A percentile compares a stretch with the other conserved stretches of the same genome.
Conservation (phyloP, 1,284 basidiomycete species). For the Cutaneotrichosporon curvatum region DNA sequence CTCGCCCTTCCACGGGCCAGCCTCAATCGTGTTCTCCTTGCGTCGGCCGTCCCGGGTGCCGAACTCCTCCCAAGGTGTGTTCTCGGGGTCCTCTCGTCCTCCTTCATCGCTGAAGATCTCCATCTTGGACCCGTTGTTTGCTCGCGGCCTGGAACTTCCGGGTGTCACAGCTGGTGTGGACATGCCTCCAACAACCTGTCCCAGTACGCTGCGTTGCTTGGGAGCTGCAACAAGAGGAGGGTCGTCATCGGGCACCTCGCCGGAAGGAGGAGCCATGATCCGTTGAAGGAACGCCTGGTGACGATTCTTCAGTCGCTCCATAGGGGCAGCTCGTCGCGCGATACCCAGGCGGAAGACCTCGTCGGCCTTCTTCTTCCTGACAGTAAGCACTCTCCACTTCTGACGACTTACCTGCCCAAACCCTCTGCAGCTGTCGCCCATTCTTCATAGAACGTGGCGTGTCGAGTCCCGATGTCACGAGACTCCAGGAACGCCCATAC, state of each 20-base stretch:
- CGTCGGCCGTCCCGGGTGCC: conserved; percentile 48
- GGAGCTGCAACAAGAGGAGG: conserved; percentile 5
- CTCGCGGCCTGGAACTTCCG: conserved; percentile 13
- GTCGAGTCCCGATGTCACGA: conserved; percentile 68
- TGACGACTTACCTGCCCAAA: conserved; percentile 58
- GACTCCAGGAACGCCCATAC: conserved; percentile 70
- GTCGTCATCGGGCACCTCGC: conserved; percentile 35
- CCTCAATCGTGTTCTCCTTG: conserved; percentile 50
- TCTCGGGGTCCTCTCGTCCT: conserved; percentile 14
- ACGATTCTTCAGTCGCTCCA: conserved; percentile 74
- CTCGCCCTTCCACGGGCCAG: conserved; percentile 50
- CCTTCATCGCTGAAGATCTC: conserved; percentile 46
- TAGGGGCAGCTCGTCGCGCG: conserved; percentile 67
- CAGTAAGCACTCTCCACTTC: neutral
- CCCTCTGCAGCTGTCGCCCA: conserved; percentile 69
- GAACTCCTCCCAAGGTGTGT: conserved; percentile 48
- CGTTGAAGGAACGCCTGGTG: conserved; percentile 80
- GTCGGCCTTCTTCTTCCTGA: conserved; percentile 69
- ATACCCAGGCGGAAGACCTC: conserved; percentile 78
- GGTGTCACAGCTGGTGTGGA: neutral
- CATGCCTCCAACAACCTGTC: conserved; percentile 9
- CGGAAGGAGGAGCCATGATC: conserved; percentile 46
- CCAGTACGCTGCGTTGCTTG: conserved; percentile 17
- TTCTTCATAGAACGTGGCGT: conserved; percentile 76
- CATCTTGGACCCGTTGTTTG: conserved; percentile 45